Conservation (phyloP, 495 filamentous ascomycete species). For the Trichoderma reesei region DNA sequence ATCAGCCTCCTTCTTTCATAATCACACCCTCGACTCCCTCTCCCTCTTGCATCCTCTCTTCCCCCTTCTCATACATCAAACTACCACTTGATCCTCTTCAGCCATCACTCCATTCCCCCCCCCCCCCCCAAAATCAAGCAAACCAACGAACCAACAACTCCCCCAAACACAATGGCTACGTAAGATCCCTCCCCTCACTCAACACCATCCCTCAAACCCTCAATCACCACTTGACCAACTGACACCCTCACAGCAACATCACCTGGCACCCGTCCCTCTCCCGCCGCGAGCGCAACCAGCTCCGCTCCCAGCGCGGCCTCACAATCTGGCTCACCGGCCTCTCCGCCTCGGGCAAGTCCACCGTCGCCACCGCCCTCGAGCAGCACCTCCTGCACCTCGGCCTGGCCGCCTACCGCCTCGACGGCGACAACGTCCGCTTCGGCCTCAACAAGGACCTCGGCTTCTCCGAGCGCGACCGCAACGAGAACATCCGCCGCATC, state of each 20-base stretch:
- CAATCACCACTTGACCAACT: background rate
- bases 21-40: background rate
- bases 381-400: slow-evolving; percentile 83
- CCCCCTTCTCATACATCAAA: background rate
- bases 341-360: slow-evolving; percentile 91
- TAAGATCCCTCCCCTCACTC: slow-evolving; percentile 17
- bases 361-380: slow-evolving; percentile 89
- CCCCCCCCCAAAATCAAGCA: background rate
- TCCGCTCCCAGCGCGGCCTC: slow-evolving; percentile 78
- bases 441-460: slow-evolving; percentile 95
- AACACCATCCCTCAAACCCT: slow-evolving; percentile 9
- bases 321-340: slow-evolving; percentile 98
- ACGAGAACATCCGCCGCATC: slow-evolving; percentile 95
- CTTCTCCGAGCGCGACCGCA: slow-evolving; percentile 84
- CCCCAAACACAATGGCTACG: slow-evolving; percentile 22
- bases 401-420: slow-evolving; percentile 79
- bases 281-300: slow-evolving; percentile 66
- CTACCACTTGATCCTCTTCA: background rate
- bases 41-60: background rate
- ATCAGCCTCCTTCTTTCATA: background rate
- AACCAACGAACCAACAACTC: background rate
- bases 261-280: slow-evolving; percentile 93
- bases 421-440: slow-evolving; percentile 98
- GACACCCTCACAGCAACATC: slow-evolving; percentile 63
- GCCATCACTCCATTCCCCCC: background rate